These are phyloP conservation scores for Theobroma grandiflorum DNA, from an alignment of 441 rosid species.

Conservation along the genomic window DNA sequence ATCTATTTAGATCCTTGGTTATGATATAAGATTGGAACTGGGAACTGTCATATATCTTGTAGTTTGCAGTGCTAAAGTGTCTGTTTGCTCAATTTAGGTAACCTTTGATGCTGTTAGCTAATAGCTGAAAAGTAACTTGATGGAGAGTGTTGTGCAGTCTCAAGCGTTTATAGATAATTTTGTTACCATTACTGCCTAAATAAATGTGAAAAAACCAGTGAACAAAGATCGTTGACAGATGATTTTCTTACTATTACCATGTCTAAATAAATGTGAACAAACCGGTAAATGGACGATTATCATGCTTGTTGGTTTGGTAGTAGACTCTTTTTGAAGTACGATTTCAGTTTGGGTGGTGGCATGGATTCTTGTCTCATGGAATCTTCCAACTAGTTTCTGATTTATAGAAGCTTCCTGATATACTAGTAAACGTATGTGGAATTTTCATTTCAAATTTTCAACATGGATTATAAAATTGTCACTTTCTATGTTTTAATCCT, in stretches of 20 bases:
- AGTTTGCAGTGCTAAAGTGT: not conserved
- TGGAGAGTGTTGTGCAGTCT: not conserved
- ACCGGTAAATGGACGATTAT: not conserved
- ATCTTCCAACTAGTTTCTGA: no score
- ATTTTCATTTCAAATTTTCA: no score
- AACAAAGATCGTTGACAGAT: not conserved
- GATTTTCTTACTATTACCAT: not conserved
- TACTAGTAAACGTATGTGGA: no score
- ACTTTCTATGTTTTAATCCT: no score
- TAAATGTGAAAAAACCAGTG: conserved; percentile 3
- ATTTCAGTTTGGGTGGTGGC: no score
- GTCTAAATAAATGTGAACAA: conserved; percentile 21
- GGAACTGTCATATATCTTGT: not conserved
- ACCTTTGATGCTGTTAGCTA: not conserved
- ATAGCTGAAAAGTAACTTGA: not conserved
- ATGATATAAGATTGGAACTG: not conserved
- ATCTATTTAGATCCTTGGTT: not conserved
- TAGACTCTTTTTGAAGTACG: no score
- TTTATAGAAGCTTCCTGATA: no score
- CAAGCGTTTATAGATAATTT: not conserved
- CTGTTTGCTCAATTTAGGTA: conserved; percentile 1
- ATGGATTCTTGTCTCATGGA: no score
- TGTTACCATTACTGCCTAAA: not conserved
- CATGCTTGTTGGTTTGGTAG: no score
- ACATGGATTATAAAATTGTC: no score